A percentile compares a stretch with the other conserved stretches of the same genome.
Conservation (phyloP, 495 filamentous ascomycete species). For the Xylaria nigripes region DNA sequence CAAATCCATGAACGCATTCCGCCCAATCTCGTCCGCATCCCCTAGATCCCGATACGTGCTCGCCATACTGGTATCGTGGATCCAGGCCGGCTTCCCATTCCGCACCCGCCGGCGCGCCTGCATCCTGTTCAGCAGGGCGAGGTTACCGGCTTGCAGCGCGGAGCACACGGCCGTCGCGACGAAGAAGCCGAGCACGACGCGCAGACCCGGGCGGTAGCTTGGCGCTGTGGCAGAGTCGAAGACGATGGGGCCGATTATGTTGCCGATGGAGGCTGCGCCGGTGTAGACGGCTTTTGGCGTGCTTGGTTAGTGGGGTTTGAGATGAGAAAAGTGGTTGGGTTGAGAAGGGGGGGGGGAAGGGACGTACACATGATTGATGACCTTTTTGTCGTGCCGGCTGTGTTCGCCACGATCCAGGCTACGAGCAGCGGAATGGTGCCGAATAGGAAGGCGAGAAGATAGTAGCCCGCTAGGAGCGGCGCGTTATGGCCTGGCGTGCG, state of each 20-base stretch:
- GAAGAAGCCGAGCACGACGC: constrained; percentile 50
- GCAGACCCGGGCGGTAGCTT: constrained; percentile 48
- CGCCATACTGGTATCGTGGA: constrained; percentile 52
- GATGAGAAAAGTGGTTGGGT: not conserved
- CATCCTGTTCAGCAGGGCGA: constrained; percentile 46
- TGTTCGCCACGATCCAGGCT: constrained; percentile 48
- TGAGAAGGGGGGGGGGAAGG: not conserved
- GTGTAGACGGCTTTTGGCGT: constrained; percentile 49
- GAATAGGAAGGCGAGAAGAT: constrained; percentile 54
- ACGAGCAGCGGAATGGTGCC: constrained; percentile 42
- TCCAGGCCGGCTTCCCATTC: constrained; percentile 49
- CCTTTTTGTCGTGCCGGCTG: constrained; percentile 67
- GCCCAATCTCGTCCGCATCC: constrained; percentile 15
- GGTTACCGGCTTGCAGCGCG: constrained; percentile 42
- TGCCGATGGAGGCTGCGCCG: constrained; percentile 53
- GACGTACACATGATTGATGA: constrained; percentile 42
- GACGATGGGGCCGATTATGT: constrained; percentile 61
- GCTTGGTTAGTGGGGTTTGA: not conserved
- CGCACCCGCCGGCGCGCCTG: constrained; percentile 45
- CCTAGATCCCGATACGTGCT: constrained; percentile 9
- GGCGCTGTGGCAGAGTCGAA: constrained; percentile 55
- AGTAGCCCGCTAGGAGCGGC: constrained; percentile 49
- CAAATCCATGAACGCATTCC: constrained; percentile 44
- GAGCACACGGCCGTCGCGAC: constrained; percentile 42
- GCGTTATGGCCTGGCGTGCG: constrained; percentile 33